Evolutionary conservation across 306 rosid genomes (phyloP), one percentile per base, ranked within the genome.

Genomic region (Trifolium pratense): DNA sequence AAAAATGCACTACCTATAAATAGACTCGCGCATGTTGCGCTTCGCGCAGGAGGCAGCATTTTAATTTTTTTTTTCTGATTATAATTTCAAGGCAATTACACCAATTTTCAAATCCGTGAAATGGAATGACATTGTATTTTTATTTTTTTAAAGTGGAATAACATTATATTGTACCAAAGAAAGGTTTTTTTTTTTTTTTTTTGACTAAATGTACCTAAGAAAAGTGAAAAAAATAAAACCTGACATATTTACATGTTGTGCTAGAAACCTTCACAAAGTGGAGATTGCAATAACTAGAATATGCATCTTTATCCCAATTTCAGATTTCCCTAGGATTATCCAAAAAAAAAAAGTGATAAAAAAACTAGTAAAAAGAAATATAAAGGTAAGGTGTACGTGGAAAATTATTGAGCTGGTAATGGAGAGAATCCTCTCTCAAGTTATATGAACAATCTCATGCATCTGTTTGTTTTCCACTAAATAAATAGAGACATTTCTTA

Each of bases 391-490:
- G 18, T n/a, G 14, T 52, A 12, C 29, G 26, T 52, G 59, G 59
- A 11, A 4, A 52, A 52, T 9, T 52, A 52, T 52, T 52, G 59
- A 52, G 59, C 14, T 52, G 29, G 14, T 18, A 52, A 21, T 52
- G n/a, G n/a, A n/a, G n/a, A n/a, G n/a, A n/a, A n/a, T n/a, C n/a
- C n/a, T n/a, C n/a, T n/a, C n/a, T n/a, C n/a, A 18, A 53, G 26
- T 17, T 40, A 10, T 40, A 40, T 40, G 46, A 43, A 43, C 7
- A 43, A 62, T 51, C 42, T 48, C 34, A n/a, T 73, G 66, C n/a
- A n/a, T n/a, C n/a, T n/a, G n/a, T n/a, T n/a, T 67, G 71, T 58
- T 74, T 57, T 74, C 71, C 83, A 79, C 79, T 39, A 15, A 62
- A 18, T 10, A 5, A 53, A 56, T 6, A 3, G 51, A 61, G 56